These are phyloP conservation scores for Penicillium manginii DNA, from an alignment of 495 filamentous ascomycete genomes.

Conservation along the genomic window DNA sequence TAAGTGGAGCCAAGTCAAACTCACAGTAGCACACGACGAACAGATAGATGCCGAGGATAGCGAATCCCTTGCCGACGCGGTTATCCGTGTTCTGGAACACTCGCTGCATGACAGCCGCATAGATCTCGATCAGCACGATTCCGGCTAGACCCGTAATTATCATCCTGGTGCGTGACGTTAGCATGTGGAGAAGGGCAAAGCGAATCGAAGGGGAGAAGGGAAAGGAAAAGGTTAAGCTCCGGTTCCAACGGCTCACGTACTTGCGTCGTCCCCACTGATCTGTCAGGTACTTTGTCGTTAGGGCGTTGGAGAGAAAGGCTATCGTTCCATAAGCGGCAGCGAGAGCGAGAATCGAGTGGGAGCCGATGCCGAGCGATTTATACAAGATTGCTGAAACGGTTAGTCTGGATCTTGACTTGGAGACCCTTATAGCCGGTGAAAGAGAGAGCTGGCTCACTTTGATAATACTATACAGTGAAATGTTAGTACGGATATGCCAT, in stretches of 20 bases:
- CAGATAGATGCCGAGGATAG: constrained; percentile 62
- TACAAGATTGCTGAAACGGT: constrained; percentile 49
- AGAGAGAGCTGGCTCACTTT: constrained; percentile 40
- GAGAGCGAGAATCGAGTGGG: constrained; percentile 55
- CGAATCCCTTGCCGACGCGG: constrained; percentile 61
- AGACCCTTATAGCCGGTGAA: background rate
- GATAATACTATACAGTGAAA: constrained; percentile 48
- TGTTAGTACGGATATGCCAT: background rate
- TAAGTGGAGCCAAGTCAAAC: constrained; percentile 11
- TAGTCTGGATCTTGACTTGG: constrained; percentile 7
- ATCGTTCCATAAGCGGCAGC: constrained; percentile 60
- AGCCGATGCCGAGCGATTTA: constrained; percentile 57
- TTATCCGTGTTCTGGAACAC: constrained; percentile 60
- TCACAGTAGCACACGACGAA: constrained; percentile 60
- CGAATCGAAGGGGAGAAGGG: no score
- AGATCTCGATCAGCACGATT: constrained; percentile 59
- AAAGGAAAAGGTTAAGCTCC: background rate
- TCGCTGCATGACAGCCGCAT: constrained; percentile 61
- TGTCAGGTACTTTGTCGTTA: constrained; percentile 57
- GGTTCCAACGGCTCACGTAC: constrained; percentile 27
- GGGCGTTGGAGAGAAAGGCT: constrained; percentile 55
- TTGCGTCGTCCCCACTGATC: constrained; percentile 66
- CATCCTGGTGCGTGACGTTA: constrained; percentile 41
- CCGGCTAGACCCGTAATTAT: constrained; percentile 53
- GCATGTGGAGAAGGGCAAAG: no score